Evolutionary conservation across 306 rosid genomes (phyloP).

Genomic region (Sindora glabra): DNA sequence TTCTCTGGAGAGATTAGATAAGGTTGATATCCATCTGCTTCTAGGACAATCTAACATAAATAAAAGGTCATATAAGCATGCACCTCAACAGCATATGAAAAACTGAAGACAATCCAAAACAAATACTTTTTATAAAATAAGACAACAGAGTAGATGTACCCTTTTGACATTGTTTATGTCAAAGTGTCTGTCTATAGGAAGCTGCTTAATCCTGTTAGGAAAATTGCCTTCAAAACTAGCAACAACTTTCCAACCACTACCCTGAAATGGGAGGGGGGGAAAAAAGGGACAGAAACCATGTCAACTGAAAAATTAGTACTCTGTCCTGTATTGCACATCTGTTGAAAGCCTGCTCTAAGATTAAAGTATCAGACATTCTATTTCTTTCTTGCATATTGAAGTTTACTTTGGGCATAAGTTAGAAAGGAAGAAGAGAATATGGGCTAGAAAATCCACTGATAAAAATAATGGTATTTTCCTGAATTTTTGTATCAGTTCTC

Average conservation of each 20-base stretch:
- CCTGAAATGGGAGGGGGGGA: conserved; percentile 37
- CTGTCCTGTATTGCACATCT: too few relatives aligned
- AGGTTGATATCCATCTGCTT: conserved; percentile 99
- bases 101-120: background rate
- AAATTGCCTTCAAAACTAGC: conserved; percentile 98
- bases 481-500: too few relatives aligned
- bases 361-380: too few relatives aligned
- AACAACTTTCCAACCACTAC: conserved; percentile 96
- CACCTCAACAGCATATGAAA: conserved; percentile 4
- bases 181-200: conserved; percentile 92
- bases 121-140: too few relatives aligned
- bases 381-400: too few relatives aligned
- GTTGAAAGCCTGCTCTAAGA: too few relatives aligned
- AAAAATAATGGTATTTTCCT: too few relatives aligned
- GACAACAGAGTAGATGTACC: conserved; percentile 37
- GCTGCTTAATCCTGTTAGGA: conserved; percentile 89
- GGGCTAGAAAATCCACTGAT: too few relatives aligned
- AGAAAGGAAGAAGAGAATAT: too few relatives aligned
- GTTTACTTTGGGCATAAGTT: too few relatives aligned
- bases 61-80: conserved; percentile 5
- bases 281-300: too few relatives aligned
- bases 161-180: conserved; percentile 93
- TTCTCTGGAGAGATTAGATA: conserved; percentile 98
- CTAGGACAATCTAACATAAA: conserved; percentile 73
- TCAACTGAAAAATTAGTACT: too few relatives aligned